phyloP scores from a whole-genome alignment of 305 asterid species.

The Fraxinus albicans region DNA sequence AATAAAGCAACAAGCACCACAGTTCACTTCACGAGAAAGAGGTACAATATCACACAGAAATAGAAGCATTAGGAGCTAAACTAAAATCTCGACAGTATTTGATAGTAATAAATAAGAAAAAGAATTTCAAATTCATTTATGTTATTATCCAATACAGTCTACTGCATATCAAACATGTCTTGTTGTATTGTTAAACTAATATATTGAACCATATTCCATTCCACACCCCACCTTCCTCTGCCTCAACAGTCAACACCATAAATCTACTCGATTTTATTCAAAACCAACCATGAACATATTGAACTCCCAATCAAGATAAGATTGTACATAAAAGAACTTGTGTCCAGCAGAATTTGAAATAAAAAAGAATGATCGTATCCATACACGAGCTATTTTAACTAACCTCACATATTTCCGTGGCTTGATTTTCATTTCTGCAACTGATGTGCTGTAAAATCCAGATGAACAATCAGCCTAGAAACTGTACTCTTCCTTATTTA shows the following conservation, averaged over 20 bases:
- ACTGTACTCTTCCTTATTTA: not conserved
- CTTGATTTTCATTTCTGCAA: slow-evolving; percentile 35
- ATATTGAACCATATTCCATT: not conserved
- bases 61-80: not conserved
- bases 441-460: not conserved
- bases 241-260: not conserved
- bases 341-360: not conserved
- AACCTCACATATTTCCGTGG: slow-evolving; percentile 55
- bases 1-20: not conserved
- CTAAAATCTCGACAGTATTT: not conserved
- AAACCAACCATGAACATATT: not conserved
- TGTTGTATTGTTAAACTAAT: not conserved
- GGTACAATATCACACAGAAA: not conserved
- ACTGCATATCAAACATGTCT: not conserved
- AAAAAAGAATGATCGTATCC: not conserved
- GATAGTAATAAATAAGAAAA: not conserved
- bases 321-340: not conserved
- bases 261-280: not conserved
- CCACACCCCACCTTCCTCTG: not conserved
- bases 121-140: not conserved
- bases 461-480: not conserved
- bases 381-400: slow-evolving; percentile 17
- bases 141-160: not conserved
- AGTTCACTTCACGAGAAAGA: not conserved
- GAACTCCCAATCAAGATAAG: not conserved